These are phyloP conservation scores for Heterobasidion annosum DNA, from an alignment of 1,284 basidiomycete genomes.

Conservation along the genomic window DNA sequence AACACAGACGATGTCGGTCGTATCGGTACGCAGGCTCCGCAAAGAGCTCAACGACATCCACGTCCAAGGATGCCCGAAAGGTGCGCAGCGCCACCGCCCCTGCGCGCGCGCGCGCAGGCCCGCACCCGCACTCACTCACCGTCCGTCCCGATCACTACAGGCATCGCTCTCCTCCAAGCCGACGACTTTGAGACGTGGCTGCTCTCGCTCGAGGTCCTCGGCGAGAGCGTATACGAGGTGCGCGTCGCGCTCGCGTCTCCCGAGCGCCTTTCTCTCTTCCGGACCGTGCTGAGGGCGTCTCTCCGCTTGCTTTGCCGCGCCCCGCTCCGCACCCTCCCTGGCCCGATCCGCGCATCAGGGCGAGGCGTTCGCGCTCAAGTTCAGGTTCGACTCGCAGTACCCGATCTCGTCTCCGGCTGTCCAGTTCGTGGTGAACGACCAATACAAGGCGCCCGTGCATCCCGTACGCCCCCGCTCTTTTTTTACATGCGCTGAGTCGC, in stretches of 20 bases:
- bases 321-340: no score
- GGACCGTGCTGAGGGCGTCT: no score
- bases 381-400: constrained; percentile 67
- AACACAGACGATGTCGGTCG: constrained; percentile 39
- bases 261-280: neutral
- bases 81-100: constrained; percentile 24
- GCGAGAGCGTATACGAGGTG: constrained; percentile 67
- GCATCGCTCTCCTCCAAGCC: constrained; percentile 60
- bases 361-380: constrained; percentile 68
- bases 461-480: constrained; percentile 40
- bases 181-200: constrained; percentile 70
- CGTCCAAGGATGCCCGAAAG: constrained; percentile 62
- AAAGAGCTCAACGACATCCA: constrained; percentile 72
- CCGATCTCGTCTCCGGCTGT: constrained; percentile 80
- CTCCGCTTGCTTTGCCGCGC: neutral
- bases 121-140: neutral
- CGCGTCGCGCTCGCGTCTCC: constrained; percentile 8
- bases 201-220: constrained; percentile 71
- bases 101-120: neutral
- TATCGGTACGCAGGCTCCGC: constrained; percentile 54
- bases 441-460: constrained; percentile 58
- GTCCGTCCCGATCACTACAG: constrained; percentile 23
- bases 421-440: constrained; percentile 63
- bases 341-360: constrained; percentile 31
- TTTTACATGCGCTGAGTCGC: neutral